Evolutionary conservation across 805 yeast genomes (phyloP), one percentile per base, ranked within the genome.

Genomic region (Phaffomyces antillensis): DNA sequence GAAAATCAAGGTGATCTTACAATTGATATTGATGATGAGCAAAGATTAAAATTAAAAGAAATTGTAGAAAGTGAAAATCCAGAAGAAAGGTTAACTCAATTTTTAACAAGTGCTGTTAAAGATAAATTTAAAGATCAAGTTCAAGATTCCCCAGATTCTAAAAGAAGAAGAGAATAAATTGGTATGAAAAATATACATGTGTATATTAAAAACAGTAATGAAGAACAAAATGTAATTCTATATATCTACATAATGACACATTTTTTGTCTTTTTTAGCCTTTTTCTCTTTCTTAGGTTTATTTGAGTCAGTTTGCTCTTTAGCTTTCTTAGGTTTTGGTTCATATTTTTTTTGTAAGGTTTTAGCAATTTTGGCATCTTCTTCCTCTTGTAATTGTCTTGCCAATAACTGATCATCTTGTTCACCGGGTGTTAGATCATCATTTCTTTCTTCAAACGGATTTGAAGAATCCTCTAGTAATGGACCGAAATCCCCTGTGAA

Each of bases 51-150:
- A 57, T 67, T 91, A 23, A 86, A 84, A 56, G 76, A 73, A 35
- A 87, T 91, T 23, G 74, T 89, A 50, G 73, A 79, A 50, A 81
- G 95, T 45, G 95, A 82, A 5, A 82, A 87, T 56, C 87, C 91
- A 4, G 96, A 89, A 60, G 86, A 79, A 50, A 84, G 79, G 26
- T 68, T 90, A 38, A 78, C 83, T 56, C 78, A 78, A 36, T 76
- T 83, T 53, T 78, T 90, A 30, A 68, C 77, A 51, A 76, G 76
- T 13, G 81, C 84, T 11, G 81, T 90, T 5, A 76, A 81, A 37
- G 74, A 76, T 40, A 82, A 82, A 40, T 60, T 77, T 36, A 33
- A 44, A 2, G 56, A 56, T 18, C 41, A 49, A 9, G 50, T 26
- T 16, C 52, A 44, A 13, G 61, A 51, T 1, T 57, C 51, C 15